phyloP scores from a whole-genome alignment of 352 stramenopile species.

The Phytophthora nicotianae region DNA sequence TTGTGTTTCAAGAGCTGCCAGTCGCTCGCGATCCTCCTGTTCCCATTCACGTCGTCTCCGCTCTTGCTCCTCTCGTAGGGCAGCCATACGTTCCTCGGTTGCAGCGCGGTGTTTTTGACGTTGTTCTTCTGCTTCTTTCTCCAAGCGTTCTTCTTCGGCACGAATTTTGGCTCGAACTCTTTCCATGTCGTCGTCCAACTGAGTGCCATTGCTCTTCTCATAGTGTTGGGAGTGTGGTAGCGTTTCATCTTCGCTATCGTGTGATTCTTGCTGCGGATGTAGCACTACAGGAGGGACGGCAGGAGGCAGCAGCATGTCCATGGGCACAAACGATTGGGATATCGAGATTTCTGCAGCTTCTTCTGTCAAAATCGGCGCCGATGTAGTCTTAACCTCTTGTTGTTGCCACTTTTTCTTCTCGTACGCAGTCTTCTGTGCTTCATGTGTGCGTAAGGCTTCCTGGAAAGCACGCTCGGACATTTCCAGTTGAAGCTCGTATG shows the following conservation, averaged over 20 bases:
- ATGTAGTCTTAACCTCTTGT: slow-evolving; percentile 9
- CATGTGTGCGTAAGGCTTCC: slow-evolving; percentile 43
- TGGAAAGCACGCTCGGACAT: slow-evolving; percentile 52
- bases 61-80: slow-evolving; percentile 69
- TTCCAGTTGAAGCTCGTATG: slow-evolving; percentile 51
- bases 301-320: slow-evolving; percentile 23
- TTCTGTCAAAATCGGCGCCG: not conserved
- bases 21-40: slow-evolving; percentile 53
- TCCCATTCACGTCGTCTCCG: slow-evolving; percentile 71
- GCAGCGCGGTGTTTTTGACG: slow-evolving; percentile 49
- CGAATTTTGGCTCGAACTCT: slow-evolving; percentile 44
- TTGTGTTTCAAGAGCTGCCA: slow-evolving; percentile 55
- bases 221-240: not conserved
- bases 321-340: slow-evolving; percentile 16
- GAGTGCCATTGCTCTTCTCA: not conserved
- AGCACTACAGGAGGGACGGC: slow-evolving; percentile 14
- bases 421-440: slow-evolving; percentile 43
- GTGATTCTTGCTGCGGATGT: slow-evolving; percentile 4
- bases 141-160: slow-evolving; percentile 48
- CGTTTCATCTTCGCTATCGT: slow-evolving; percentile 7
- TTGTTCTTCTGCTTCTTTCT: slow-evolving; percentile 49
- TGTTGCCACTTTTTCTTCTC: slow-evolving; percentile 44
- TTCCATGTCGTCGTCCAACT: slow-evolving; percentile 39
- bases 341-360: slow-evolving; percentile 6
- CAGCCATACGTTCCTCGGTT: slow-evolving; percentile 63